phyloP scores from a whole-genome alignment of 202 grass and related monocot species.

The Panicum virgatum region DNA sequence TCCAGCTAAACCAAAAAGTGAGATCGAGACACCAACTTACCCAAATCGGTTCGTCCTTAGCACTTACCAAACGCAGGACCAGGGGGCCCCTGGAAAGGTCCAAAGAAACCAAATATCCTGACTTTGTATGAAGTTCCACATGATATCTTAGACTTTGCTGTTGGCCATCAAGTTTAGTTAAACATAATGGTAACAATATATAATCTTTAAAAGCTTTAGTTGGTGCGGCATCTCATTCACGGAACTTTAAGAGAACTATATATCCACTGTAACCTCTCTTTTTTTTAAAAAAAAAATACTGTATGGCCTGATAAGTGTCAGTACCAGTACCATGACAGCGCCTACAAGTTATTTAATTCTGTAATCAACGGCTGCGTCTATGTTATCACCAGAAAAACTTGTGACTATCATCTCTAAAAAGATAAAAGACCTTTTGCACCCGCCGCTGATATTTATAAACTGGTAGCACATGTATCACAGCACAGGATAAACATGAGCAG shows the following conservation, averaged over 20 bases:
- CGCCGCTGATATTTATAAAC: background rate
- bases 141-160: background rate
- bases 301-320: background rate
- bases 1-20: background rate
- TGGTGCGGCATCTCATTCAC: constrained; percentile 1
- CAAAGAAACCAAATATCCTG: constrained; percentile 6
- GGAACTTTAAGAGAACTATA: constrained; percentile 7
- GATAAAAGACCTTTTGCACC: background rate
- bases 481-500: constrained; percentile 10
- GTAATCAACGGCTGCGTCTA: background rate
- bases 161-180: background rate
- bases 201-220: background rate
- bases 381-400: background rate
- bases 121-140: constrained; percentile 10
- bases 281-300: too few species aligned
- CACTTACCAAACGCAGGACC: background rate
- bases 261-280: background rate
- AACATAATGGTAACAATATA: background rate
- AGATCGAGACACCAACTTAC: background rate
- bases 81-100: background rate
- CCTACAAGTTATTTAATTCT: background rate
- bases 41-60: background rate
- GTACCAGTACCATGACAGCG: background rate
- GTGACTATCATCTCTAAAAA: background rate
- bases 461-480: background rate